Percentiles rank a stretch among this genome's conserved stretches.
Evolutionary conservation across 1,284 basidiomycete species (phyloP).

Genomic region (Mycena citricolor): DNA sequence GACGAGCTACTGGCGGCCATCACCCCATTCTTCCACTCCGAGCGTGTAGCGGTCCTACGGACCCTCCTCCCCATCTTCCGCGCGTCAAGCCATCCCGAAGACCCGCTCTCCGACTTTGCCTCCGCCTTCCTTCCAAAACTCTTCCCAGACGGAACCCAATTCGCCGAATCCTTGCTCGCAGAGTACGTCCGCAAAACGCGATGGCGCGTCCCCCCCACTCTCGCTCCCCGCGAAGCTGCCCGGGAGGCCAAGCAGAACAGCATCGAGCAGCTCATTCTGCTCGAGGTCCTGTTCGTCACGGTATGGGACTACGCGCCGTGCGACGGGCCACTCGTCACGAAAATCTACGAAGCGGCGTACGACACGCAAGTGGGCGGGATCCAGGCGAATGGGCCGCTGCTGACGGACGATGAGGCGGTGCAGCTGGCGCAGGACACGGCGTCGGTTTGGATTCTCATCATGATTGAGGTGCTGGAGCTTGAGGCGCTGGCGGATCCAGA

Average conservation of each 20-base stretch:
- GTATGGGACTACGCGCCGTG: constrained; percentile 79
- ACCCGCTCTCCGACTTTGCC: constrained; percentile 58
- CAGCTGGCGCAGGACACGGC: constrained; percentile 68
- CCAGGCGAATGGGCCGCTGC: constrained; percentile 66
- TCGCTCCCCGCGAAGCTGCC: constrained; percentile 63
- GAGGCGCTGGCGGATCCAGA: constrained; percentile 66
- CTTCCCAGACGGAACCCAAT: constrained; percentile 58
- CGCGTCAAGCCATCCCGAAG: constrained; percentile 55
- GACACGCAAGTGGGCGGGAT: constrained; percentile 63
- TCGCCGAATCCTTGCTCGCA: constrained; percentile 54
- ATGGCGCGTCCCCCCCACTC: constrained; percentile 50
- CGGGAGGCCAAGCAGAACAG: constrained; percentile 79
- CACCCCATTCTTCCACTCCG: constrained; percentile 78
- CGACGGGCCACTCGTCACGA: constrained; percentile 58
- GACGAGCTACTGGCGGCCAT: constrained; percentile 70
- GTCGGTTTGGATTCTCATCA: constrained; percentile 74
- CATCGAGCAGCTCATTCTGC: constrained; percentile 75
- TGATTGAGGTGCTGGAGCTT: constrained; percentile 78
- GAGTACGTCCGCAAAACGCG: constrained; percentile 60
- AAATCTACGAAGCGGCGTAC: constrained; percentile 66
- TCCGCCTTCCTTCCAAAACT: constrained; percentile 55
- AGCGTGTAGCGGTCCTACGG: constrained; percentile 66
- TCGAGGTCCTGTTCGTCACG: constrained; percentile 84
- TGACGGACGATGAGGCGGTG: constrained; percentile 72
- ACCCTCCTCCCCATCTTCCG: constrained; percentile 60